Percentiles rank a stretch among this genome's conserved stretches.
Conservation (phyloP, 2,329 filamentous ascomycete genomes). For the Alternaria ventricosa region DNA sequence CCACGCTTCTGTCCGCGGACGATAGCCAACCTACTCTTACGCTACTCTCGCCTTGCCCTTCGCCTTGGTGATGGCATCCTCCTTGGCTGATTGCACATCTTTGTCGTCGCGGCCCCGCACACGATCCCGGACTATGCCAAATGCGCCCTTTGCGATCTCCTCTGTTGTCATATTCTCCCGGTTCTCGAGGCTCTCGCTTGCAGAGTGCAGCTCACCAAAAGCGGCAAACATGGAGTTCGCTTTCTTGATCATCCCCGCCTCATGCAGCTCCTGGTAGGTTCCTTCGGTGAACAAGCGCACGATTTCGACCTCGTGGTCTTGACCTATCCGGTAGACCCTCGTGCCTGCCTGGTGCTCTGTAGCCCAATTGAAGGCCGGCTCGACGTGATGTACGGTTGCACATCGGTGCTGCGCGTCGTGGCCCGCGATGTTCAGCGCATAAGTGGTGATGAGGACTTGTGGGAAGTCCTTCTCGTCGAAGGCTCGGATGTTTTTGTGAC, state of each 20-base stretch:
- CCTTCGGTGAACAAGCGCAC: not conserved
- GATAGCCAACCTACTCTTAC: too few relatives aligned
- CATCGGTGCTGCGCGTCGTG: not conserved
- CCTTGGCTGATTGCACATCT: not conserved
- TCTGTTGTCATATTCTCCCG: not conserved
- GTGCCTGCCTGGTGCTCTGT: not conserved
- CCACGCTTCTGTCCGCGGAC: too few relatives aligned
- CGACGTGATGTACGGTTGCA: not conserved
- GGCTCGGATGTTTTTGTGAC: not conserved
- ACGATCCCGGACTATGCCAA: not conserved
- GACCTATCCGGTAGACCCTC: fast-evolving
- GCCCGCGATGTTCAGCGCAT: not conserved
- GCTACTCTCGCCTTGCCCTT: not conserved
- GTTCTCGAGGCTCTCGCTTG: not conserved
- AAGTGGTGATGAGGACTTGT: not conserved
- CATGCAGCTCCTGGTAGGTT: not conserved
- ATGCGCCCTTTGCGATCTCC: not conserved
- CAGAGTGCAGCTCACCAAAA: not conserved
- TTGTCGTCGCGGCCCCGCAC: not conserved
- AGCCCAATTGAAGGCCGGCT: not conserved
- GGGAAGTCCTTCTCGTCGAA: not conserved
- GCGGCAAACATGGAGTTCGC: not conserved
- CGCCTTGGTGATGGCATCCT: not conserved
- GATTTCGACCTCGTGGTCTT: not conserved
- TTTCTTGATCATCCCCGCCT: not conserved